Conservation (phyloP, 306 rosid genomes). For the Inga oerstediana region DNA sequence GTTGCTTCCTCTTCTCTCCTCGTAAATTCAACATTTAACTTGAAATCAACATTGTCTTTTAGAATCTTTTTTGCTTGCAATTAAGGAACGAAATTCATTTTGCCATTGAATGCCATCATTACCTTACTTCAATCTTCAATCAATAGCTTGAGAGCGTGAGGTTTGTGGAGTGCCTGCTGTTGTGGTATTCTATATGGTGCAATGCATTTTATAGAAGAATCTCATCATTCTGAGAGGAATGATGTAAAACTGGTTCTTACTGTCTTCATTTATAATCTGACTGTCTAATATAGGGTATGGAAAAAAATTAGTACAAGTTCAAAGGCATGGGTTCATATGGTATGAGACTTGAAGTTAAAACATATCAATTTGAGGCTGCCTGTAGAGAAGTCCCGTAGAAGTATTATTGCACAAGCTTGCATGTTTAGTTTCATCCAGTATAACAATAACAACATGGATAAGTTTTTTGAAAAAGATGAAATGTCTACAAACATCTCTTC, state of each 20-base stretch:
- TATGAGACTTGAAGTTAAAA: constrained; percentile 22
- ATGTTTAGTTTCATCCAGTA: constrained; percentile 1
- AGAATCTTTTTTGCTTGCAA: constrained; percentile 1
- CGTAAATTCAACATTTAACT: not conserved
- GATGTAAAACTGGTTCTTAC: constrained; percentile 1
- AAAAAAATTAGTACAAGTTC: too few relatives aligned
- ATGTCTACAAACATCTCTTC: not conserved
- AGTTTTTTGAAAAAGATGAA: not conserved
- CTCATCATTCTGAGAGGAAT: constrained; percentile 10
- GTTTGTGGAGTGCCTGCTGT: not conserved
- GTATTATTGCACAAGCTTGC: constrained; percentile 9
- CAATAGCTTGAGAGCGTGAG: not conserved
- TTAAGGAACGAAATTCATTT: not conserved
- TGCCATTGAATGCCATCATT: not conserved
- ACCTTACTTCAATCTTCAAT: not conserved
- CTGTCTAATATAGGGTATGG: not conserved
- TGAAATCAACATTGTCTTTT: not conserved
- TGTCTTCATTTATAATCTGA: constrained; percentile 14
- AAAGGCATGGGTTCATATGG: not conserved
- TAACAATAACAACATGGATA: not conserved
- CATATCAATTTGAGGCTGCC: not conserved
- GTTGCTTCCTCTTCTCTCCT: not conserved
- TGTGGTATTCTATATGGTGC: not conserved
- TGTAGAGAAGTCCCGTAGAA: not conserved
- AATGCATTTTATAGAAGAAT: constrained; percentile 4